Conservation (phyloP, 1,139 yeast species). For the Candida smagusa region DNA sequence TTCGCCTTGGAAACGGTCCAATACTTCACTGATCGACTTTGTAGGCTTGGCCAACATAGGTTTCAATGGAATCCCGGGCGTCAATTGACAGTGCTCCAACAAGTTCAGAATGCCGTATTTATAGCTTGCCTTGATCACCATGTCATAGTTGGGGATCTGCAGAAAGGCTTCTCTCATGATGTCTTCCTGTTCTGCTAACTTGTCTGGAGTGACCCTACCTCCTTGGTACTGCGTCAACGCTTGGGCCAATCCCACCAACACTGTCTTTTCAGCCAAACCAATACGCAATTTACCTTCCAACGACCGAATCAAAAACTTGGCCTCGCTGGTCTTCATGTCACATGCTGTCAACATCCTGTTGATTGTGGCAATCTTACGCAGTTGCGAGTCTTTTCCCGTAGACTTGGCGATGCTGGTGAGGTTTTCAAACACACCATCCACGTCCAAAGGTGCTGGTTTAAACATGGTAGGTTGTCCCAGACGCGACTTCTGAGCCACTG, state of each 20-base stretch:
- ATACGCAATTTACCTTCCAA: slow-evolving; percentile 90
- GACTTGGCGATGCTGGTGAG: slow-evolving; percentile 74
- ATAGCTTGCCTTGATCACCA: slow-evolving; percentile 64
- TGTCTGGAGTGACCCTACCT: slow-evolving; percentile 33
- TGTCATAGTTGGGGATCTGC: slow-evolving; percentile 87
- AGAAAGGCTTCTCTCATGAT: slow-evolving; percentile 81
- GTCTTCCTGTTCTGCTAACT: slow-evolving; percentile 64
- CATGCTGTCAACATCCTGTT: slow-evolving; percentile 85
- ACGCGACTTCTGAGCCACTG: slow-evolving; percentile 81
- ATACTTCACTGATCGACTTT: slow-evolving; percentile 82
- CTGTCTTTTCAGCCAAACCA: slow-evolving; percentile 92
- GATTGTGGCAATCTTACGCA: slow-evolving; percentile 70
- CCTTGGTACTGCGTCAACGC: slow-evolving; percentile 67
- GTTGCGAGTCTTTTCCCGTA: slow-evolving; percentile 84
- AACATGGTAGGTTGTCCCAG: slow-evolving; percentile 90
- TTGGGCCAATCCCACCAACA: slow-evolving; percentile 77
- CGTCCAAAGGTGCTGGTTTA: slow-evolving; percentile 78
- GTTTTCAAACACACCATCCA: slow-evolving; percentile 68
- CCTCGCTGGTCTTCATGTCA: slow-evolving; percentile 66
- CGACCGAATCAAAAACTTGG: slow-evolving; percentile 85
- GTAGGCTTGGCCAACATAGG: slow-evolving; percentile 99
- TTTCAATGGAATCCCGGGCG: slow-evolving; percentile 92
- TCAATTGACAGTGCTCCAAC: slow-evolving; percentile 65
- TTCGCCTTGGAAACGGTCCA: slow-evolving; percentile 82
- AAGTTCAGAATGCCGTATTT: slow-evolving; percentile 66